Evolutionary conservation across 495 filamentous ascomycete species (phyloP).

Genomic region (Aspergillus cavernicola): DNA sequence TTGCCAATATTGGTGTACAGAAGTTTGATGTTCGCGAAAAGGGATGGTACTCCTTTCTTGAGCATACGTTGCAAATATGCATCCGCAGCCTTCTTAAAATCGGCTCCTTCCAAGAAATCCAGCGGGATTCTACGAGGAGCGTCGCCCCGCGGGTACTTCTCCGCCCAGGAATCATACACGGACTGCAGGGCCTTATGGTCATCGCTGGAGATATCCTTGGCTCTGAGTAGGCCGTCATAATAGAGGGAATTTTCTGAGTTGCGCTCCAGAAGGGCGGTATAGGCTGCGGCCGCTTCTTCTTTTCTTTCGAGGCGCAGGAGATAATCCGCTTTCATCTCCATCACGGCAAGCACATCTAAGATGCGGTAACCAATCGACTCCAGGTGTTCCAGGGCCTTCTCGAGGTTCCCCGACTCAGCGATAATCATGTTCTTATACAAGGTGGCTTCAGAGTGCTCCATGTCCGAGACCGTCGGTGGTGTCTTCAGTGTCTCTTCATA

Average conservation of each 20-base stretch:
- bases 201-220: conserved; percentile 57
- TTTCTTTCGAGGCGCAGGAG: conserved; percentile 71
- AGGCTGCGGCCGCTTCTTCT: conserved; percentile 79
- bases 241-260: conserved; percentile 87
- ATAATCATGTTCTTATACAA: conserved; percentile 97
- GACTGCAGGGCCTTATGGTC: conserved; percentile 63
- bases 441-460: conserved; percentile 92
- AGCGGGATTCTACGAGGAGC: conserved; percentile 82
- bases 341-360: conserved; percentile 80
- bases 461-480: conserved; percentile 69
- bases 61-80: conserved; percentile 82
- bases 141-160: conserved; percentile 77
- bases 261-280: conserved; percentile 72
- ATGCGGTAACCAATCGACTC: conserved; percentile 70
- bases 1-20: conserved; percentile 77
- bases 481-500: conserved; percentile 89
- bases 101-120: conserved; percentile 81
- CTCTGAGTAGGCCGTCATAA: conserved; percentile 70
- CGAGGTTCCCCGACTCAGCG: conserved; percentile 74
- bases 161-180: conserved; percentile 77
- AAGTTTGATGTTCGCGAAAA: conserved; percentile 92
- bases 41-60: conserved; percentile 91
- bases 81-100: conserved; percentile 76
- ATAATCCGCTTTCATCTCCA: conserved; percentile 87
- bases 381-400: conserved; percentile 82